phyloP scores from a whole-genome alignment of 2,329 filamentous ascomycete species.

The Colletotrichum neosansevieriae region DNA sequence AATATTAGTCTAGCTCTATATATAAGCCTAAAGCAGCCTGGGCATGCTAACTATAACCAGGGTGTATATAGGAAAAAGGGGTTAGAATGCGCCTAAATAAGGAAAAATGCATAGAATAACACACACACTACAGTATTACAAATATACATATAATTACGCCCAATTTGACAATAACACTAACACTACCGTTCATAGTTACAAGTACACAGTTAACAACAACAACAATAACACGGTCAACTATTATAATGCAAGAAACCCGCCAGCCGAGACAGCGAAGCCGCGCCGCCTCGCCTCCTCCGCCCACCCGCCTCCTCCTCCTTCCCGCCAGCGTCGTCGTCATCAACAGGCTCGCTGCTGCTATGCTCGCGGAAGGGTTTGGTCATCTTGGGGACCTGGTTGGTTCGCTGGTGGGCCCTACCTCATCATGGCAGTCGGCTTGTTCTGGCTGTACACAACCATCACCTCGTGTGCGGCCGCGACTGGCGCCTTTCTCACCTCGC shows the following conservation, averaged over 20 bases:
- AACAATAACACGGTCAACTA: neutral
- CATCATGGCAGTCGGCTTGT: neutral
- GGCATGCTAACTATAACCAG: no score
- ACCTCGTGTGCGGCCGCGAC: neutral
- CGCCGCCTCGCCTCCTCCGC: neutral
- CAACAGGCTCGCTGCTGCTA: neutral
- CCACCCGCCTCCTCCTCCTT: neutral
- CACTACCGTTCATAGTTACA: neutral
- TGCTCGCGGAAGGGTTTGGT: neutral
- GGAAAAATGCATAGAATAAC: no score
- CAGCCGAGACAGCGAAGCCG: neutral
- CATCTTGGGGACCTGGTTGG: neutral
- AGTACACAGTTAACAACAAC: slow-evolving; percentile 1
- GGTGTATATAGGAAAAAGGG: no score
- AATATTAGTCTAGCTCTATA: no score
- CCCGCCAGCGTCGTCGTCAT: neutral
- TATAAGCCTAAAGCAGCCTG: no score
- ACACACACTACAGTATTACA: no score
- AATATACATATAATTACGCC: no score
- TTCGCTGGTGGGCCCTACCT: neutral
- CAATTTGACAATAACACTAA: neutral
- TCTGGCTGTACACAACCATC: neutral
- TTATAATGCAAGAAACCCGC: neutral
- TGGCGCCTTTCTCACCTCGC: no score
- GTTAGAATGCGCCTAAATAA: no score